phyloP scores from a whole-genome alignment of 768 basidiomycete species.

The Cytidiella melzeri region DNA sequence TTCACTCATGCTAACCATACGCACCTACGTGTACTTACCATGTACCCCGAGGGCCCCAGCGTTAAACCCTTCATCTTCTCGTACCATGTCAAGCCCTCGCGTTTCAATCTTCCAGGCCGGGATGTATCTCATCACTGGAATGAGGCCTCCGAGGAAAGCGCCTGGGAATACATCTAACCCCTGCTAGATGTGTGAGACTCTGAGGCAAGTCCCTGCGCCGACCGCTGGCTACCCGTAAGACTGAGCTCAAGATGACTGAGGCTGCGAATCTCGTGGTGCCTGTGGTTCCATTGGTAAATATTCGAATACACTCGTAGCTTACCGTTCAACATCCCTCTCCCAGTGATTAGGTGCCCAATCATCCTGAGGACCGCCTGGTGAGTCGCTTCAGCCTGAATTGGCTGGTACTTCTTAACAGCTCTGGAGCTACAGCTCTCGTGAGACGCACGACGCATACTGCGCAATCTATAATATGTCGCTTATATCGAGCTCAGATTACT shows the following conservation, averaged over 20 bases:
- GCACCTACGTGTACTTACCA: neutral
- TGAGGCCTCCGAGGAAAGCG: neutral
- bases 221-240: too few relatives aligned
- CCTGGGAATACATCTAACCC: too few relatives aligned
- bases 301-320: neutral
- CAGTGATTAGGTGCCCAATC: neutral
- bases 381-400: neutral
- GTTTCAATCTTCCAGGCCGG: conserved; percentile 31
- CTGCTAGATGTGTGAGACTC: too few relatives aligned
- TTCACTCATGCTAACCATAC: too few relatives aligned
- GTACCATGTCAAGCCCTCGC: neutral
- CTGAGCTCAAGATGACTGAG: neutral
- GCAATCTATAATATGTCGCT: neutral
- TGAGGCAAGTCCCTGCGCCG: too few relatives aligned
- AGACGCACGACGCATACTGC: neutral
- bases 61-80: neutral
- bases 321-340: neutral
- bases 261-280: neutral
- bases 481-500: neutral
- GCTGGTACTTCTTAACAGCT: neutral
- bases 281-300: neutral
- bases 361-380: neutral
- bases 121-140: conserved; percentile 42
- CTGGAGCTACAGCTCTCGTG: neutral
- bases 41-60: neutral